phyloP scores from a whole-genome alignment of 108 stramenopile genomes.

The Phaeodactylum tricornutum region DNA sequence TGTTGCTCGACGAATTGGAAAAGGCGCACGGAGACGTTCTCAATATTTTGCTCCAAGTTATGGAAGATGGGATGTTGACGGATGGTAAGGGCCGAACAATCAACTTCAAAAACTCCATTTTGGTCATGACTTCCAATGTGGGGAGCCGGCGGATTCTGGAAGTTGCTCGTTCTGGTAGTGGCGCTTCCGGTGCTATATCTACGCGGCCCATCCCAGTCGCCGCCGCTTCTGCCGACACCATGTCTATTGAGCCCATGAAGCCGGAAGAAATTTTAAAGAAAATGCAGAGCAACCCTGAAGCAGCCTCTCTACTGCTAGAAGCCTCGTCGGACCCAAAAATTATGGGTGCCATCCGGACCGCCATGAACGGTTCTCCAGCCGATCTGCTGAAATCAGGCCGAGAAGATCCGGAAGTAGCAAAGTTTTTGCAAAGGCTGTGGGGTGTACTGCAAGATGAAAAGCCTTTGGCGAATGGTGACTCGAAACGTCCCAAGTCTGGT shows the following conservation, averaged over 20 bases:
- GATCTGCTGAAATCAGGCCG: conserved; percentile 15
- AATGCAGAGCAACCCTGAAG: conserved; percentile 17
- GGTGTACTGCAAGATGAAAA: conserved; percentile 5
- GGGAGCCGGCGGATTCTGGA: conserved; percentile 84
- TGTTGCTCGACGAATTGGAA: conserved; percentile 85
- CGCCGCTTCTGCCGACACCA: not conserved
- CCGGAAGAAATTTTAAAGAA: conserved; percentile 15
- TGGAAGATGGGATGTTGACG: conserved; percentile 96
- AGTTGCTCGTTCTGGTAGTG: conserved; percentile 5
- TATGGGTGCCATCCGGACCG: conserved; percentile 22
- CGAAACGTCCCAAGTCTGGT: not conserved
- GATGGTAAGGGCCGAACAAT: conserved; percentile 97
- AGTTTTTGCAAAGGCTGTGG: conserved; percentile 19
- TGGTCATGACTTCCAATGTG: conserved; percentile 95
- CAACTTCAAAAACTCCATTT: conserved; percentile 87
- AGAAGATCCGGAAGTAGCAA: conserved; percentile 13
- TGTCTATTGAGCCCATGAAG: conserved; percentile 2
- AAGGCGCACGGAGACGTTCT: conserved; percentile 95
- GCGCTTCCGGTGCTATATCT: not conserved
- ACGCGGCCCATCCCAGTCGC: not conserved
- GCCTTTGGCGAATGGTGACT: not conserved
- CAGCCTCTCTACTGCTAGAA: conserved; percentile 18
- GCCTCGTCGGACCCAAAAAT: conserved; percentile 19
- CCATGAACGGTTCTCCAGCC: conserved; percentile 31
- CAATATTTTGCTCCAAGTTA: conserved; percentile 89